Conservation (phyloP, 1,284 basidiomycete species). For the Clitocybe nebularis region DNA sequence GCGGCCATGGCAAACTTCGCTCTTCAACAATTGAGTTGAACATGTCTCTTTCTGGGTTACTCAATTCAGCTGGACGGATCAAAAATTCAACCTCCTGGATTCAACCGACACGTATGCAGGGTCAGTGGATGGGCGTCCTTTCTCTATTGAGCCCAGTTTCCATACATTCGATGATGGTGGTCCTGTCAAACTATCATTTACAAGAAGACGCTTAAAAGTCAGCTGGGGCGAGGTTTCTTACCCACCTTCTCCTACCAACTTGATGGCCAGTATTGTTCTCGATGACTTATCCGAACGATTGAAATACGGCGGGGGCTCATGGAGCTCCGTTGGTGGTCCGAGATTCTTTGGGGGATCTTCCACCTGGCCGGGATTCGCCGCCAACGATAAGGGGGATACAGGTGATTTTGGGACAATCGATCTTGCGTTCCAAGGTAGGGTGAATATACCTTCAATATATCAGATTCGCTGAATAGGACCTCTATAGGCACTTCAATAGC, state of each 20-base stretch:
- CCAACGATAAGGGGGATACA: slow-evolving; percentile 1
- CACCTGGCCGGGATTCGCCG: slow-evolving; percentile 8
- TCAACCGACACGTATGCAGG: too few species aligned
- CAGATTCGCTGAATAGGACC: background rate
- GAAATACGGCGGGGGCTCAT: slow-evolving; percentile 3
- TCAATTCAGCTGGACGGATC: too few species aligned
- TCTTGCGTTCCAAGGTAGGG: slow-evolving; percentile 11
- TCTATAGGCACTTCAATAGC: slow-evolving; percentile 4
- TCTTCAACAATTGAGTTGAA: too few species aligned
- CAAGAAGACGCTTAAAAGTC: too few species aligned
- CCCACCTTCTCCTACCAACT: background rate
- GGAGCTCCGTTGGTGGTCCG: slow-evolving; percentile 2
- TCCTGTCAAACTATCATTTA: too few species aligned
- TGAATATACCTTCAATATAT: background rate
- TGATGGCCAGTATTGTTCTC: slow-evolving; percentile 10
- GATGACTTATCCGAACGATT: slow-evolving; percentile 3
- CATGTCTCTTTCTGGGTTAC: too few species aligned
- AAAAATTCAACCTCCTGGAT: too few species aligned
- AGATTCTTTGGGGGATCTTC: slow-evolving; percentile 9
- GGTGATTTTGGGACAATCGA: slow-evolving; percentile 8
- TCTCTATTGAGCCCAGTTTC: too few species aligned
- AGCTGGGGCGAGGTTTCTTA: too few species aligned
- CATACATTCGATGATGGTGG: too few species aligned
- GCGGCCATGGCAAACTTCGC: too few species aligned
- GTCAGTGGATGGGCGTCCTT: too few species aligned